phyloP scores from a whole-genome alignment of 192 early-diverging fungal genomes.

The Powellomyces hirtus region DNA sequence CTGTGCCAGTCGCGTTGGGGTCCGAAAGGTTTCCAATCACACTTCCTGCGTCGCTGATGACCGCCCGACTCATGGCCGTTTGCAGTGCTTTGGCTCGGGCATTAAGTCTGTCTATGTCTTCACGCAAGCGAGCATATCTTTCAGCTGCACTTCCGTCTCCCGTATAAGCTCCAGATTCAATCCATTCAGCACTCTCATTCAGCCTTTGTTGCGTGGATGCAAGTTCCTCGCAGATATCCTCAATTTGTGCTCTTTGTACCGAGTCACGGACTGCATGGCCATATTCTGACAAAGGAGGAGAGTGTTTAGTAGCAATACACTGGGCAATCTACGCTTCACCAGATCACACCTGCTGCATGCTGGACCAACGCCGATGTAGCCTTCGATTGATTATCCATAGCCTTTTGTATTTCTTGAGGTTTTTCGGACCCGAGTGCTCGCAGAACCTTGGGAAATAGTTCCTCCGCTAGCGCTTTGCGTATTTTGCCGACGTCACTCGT shows the following conservation, averaged over 20 bases:
- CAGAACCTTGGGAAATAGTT: conserved; percentile 6
- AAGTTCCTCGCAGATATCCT: conserved; percentile 16
- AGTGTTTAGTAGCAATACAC: too few species aligned
- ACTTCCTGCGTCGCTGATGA: conserved; percentile 27
- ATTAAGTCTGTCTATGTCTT: not conserved
- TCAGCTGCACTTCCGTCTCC: too few species aligned
- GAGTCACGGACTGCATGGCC: conserved; percentile 7
- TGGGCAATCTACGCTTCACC: too few species aligned
- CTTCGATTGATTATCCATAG: conserved; percentile 15
- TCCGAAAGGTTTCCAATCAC: conserved; percentile 14
- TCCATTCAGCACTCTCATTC: too few species aligned
- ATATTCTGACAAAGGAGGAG: not conserved
- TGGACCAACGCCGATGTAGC: conserved; percentile 11
- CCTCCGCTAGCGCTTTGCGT: conserved; percentile 16
- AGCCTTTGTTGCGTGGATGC: conserved; percentile 11
- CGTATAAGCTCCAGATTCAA: too few species aligned
- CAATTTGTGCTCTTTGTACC: conserved; percentile 5
- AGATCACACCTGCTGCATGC: conserved; percentile 25
- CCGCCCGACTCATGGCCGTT: conserved; percentile 22
- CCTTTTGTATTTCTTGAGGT: not conserved
- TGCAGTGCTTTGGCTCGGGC: conserved; percentile 27
- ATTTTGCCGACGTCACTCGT: conserved; percentile 12
- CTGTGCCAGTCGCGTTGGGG: conserved; percentile 9
- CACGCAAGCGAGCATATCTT: too few species aligned
- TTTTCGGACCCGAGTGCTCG: conserved; percentile 10